Base-by-base conservation (phyloP, 192 early-diverging fungal genomes). In the Paraglomus brasilianum region DNA sequence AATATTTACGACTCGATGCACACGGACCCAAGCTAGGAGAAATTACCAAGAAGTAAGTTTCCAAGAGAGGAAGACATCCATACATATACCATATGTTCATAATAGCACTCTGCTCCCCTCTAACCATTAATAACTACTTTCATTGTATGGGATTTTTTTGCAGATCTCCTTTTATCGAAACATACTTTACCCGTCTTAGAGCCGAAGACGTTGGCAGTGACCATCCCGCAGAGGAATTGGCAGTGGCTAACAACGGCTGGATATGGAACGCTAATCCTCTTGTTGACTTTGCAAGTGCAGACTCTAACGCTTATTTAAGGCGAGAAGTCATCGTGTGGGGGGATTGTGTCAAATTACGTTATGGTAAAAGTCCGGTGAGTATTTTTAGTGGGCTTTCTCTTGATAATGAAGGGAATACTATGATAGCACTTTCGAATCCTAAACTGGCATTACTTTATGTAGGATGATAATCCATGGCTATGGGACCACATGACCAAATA, bases 311-410 rank as follows among this genome's bases (percentile, higher is more conserved):
- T 1, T 99, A 99, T 72, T 76, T 99, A 46, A 84, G 87, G 30
- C 89, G 97, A 55, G 92, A 96, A 69, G 96, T 99, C 11, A 99
- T 99, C 73, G 87, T 94, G 13, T 99, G 97, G 97, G 93, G 96
- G 24, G 97, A 99, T 80, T 99, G 97, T 76, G 96, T 99, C 30
- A 99, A 99, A 70, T 84, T 99, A 46, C 89, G 96, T 52, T 99
- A 97, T 75, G 97, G 97, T 44, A 74, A 81, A 46, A 67, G 77
- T 17, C 91, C 90, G 2, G 77, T 78, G 73, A 51, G 66, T 43
- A 42, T 2, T 60, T n/a, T 50, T 8, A 24, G 19, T 44, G 83
- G 83, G 66, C 41, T 60, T 64, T 42, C 43, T 2, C 10, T 1
- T 39, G 30, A 3, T 1, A 4, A 70, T 40, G 70, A 36, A 48